Base-by-base conservation (phyloP, 2,329 filamentous ascomycete genomes). In the Claviceps africana region DNA sequence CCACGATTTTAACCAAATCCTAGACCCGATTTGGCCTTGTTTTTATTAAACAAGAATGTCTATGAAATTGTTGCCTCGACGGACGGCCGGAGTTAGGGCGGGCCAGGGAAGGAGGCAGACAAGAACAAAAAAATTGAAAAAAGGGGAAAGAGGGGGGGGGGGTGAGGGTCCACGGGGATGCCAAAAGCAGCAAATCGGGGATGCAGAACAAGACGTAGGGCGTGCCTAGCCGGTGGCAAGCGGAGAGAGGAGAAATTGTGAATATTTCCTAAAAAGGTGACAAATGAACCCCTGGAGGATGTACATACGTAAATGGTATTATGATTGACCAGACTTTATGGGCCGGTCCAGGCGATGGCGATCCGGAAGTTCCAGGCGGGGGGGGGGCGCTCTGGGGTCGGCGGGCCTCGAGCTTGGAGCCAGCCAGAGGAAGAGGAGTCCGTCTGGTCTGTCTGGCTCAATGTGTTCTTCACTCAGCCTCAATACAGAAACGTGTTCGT, bases 1-100 rank as follows among this genome's bases (percentile, higher is more conserved):
- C 79, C 66, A 81, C 79, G 67, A 70, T 89, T 49, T 37, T 50
- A 10, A 50, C 19, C 21, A 44, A 44, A 25, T 17, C 48, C n/a
- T 50, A 50, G 48, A 33, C 47, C 35, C 35, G 25, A n/a, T 30
- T 22, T 49, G 47, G 47, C 33, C 13, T 49, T 44, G 21, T n/a
- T 21, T 11, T 17, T 25, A 9, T 44, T n/a, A 3, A 8, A 28
- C 21, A 28, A 17, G 28, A 44, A 15, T 44, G 21, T 44, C 25
- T 10, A 28, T 15, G 22, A 43, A 43, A 11, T 4, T 9, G 19
- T 42, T 21, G 39, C 39, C 9, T 22, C 21, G 10, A 9, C 21
- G 15, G 15, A 21, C 19, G 11, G 21, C 40, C 40, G 40, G 40
- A 21, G 10, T n/a, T 25, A 2, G 13, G 17, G 21, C 40, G 40